Evolutionary conservation across 768 basidiomycete species (phyloP), one percentile per base, ranked within the genome.

Genomic region (Pisolithus orientalis): DNA sequence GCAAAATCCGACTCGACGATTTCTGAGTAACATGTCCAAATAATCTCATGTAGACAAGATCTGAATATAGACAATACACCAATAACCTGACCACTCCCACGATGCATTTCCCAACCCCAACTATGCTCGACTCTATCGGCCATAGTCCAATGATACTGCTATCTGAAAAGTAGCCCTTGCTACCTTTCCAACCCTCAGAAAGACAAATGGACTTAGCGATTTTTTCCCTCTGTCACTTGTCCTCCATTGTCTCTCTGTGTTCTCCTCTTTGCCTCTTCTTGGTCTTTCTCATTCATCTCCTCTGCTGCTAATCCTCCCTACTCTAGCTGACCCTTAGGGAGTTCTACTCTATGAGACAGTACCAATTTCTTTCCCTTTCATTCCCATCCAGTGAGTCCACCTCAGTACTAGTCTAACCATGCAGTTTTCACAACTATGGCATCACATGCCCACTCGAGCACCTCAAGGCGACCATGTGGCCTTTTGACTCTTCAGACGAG

Each of bases 171-270:
- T n/a, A n/a, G n/a, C n/a, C n/a, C n/a, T n/a, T n/a, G n/a, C n/a
- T n/a, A n/a, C n/a, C n/a, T n/a, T n/a, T n/a, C n/a, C n/a, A n/a
- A n/a, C n/a, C n/a, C n/a, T n/a, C n/a, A n/a, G n/a, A n/a, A n/a
- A n/a, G n/a, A n/a, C n/a, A n/a, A n/a, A n/a, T n/a, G n/a, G n/a
- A n/a, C n/a, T n/a, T n/a, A n/a, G n/a, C n/a, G n/a, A n/a, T n/a
- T n/a, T n/a, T n/a, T n/a, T n/a, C n/a, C n/a, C n/a, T n/a, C n/a
- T n/a, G n/a, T n/a, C n/a, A n/a, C 70, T 68, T 68, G 68, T 71
- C 69, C 71, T 17, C 10, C n/a, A 9, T 5, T 14, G 68, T 69
- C 70, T 70, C 69, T 66, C 68, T 73, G n/a, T n/a, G n/a, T 74
- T 72, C 72, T 70, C 59, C 53, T 62, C 58, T 60, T 59, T 56